phyloP scores from a whole-genome alignment of 1,284 basidiomycete species.

The Mrakiaceae sp. region DNA sequence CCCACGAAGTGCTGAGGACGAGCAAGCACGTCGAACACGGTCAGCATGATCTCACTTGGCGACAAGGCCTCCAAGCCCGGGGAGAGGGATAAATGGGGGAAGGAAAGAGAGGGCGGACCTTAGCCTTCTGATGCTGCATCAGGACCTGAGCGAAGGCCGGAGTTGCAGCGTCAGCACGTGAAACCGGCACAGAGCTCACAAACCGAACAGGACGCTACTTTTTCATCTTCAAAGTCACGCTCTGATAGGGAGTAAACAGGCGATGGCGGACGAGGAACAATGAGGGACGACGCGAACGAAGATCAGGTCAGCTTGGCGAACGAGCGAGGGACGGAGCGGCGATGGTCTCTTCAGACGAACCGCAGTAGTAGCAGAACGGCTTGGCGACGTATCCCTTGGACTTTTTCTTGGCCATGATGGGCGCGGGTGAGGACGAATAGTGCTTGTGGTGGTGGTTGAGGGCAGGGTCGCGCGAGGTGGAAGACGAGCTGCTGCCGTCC shows the following conservation, averaged over 20 bases:
- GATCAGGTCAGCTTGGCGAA: conserved; percentile 12
- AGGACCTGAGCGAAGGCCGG: conserved; percentile 45
- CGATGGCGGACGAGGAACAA: conserved; percentile 53
- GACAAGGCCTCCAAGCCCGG: too few species aligned
- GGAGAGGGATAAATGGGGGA: too few species aligned
- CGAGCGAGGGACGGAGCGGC: too few species aligned
- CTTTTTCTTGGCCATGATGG: conserved; percentile 28
- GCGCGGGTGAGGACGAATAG: too few species aligned
- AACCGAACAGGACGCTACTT: conserved; percentile 45
- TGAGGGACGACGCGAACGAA: background rate
- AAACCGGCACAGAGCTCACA: background rate
- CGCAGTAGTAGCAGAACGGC: conserved; percentile 17
- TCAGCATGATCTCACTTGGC: too few species aligned
- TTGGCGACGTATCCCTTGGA: conserved; percentile 31
- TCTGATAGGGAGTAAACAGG: conserved; percentile 99
- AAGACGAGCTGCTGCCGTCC: too few species aligned
- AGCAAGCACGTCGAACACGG: too few species aligned
- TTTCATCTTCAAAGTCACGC: conserved; percentile 95
- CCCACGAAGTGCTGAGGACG: too few species aligned
- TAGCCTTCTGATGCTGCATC: conserved; percentile 98
- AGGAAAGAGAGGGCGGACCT: conserved; percentile 56
- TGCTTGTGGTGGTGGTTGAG: too few species aligned
- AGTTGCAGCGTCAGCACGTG: conserved; percentile 2
- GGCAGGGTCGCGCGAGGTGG: too few species aligned
- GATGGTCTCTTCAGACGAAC: background rate